These are phyloP conservation scores for Lasiodiplodia sp. DNA, from an alignment of 2,329 filamentous ascomycete species.

Conservation along the genomic window DNA sequence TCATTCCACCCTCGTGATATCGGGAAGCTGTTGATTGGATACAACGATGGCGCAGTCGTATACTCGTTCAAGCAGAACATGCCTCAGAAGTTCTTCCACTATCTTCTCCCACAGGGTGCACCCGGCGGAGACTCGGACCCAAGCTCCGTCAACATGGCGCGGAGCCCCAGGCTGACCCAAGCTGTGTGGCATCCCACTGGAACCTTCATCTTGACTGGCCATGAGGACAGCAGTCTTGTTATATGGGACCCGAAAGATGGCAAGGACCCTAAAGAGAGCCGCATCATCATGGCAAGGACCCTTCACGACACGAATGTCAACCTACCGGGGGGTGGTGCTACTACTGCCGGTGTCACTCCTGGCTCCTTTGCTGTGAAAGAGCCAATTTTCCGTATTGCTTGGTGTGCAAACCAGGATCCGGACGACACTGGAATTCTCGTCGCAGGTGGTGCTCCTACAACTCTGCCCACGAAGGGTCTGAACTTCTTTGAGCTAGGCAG, in stretches of 20 bases:
- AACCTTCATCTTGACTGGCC: constrained; percentile 83
- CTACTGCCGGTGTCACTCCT: constrained; percentile 51
- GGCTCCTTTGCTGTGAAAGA: constrained; percentile 69
- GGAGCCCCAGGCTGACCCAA: constrained; percentile 79
- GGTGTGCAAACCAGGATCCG: constrained; percentile 93
- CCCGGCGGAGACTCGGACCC: constrained; percentile 78
- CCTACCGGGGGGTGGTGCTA: constrained; percentile 61
- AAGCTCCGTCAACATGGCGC: constrained; percentile 64
- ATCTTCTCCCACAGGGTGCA: constrained; percentile 80
- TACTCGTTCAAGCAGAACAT: constrained; percentile 95
- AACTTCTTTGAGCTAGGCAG: constrained; percentile 89
- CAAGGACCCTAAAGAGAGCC: constrained; percentile 83
- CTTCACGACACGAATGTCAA: constrained; percentile 77
- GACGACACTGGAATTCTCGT: constrained; percentile 91
- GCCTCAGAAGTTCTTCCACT: constrained; percentile 80
- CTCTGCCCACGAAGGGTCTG: constrained; percentile 74
- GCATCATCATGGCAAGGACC: constrained; percentile 82
- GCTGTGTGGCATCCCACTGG: constrained; percentile 95
- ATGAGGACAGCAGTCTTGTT: constrained; percentile 90
- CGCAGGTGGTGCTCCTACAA: constrained; percentile 77
- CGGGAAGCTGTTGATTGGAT: constrained; percentile 89
- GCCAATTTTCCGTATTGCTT: constrained; percentile 79
- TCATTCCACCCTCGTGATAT: constrained; percentile 91
- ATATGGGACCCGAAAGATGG: constrained; percentile 91
- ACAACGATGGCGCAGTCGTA: constrained; percentile 83